These are phyloP conservation scores for Pilasporangium apinafurcum DNA, from an alignment of 352 stramenopile species.

Conservation along the genomic window DNA sequence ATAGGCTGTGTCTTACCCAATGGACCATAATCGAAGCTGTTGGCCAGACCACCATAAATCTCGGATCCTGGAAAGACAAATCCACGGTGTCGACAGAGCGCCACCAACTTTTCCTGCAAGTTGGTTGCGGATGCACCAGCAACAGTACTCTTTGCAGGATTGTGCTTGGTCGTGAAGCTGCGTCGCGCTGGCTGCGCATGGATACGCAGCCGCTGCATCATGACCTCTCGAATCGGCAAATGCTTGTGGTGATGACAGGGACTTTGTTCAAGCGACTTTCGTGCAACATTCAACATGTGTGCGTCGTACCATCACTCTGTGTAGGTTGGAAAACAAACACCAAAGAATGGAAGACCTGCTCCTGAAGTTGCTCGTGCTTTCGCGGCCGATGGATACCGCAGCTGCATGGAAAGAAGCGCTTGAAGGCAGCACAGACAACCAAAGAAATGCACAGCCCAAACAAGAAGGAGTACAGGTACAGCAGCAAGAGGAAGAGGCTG, in stretches of 20 bases:
- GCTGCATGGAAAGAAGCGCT: slow-evolving; percentile 15
- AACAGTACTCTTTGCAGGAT: too few relatives aligned
- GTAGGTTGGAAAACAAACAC: not conserved
- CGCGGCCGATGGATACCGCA: slow-evolving; percentile 13
- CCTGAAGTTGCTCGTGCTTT: slow-evolving; percentile 17
- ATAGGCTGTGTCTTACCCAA: slow-evolving; percentile 26
- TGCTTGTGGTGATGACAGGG: slow-evolving; percentile 3
- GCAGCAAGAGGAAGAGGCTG: not conserved
- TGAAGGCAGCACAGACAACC: not conserved
- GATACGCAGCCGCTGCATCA: slow-evolving; percentile 8
- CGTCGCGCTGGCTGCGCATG: slow-evolving; percentile 8
- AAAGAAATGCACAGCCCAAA: not conserved
- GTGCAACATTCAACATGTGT: slow-evolving; percentile 2
- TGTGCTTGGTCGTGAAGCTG: slow-evolving; percentile 28
- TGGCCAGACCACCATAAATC: slow-evolving; percentile 96
- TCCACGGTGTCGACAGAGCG: slow-evolving; percentile 85
- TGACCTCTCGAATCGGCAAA: not conserved
- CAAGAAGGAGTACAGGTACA: too few relatives aligned
- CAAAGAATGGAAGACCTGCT: slow-evolving; percentile 4
- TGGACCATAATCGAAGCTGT: slow-evolving; percentile 98
- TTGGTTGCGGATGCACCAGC: too few relatives aligned
- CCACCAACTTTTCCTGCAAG: slow-evolving; percentile 69
- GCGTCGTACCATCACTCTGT: too few relatives aligned
- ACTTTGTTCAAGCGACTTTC: slow-evolving; percentile 6
- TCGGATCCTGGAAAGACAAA: slow-evolving; percentile 94